Conservation (phyloP, 306 rosid species). For the Quercus suber region DNA sequence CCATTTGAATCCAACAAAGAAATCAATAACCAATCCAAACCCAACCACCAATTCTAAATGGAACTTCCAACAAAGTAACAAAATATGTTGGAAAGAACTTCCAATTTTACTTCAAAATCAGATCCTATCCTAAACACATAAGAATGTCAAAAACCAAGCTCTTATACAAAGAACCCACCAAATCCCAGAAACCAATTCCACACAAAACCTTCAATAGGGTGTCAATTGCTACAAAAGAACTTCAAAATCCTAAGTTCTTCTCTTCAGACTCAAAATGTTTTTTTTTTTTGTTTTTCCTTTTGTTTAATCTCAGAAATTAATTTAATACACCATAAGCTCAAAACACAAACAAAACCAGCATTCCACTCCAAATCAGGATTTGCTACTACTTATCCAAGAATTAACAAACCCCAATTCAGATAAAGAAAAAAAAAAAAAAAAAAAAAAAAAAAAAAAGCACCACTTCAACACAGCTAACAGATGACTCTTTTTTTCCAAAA, state of each 20-base stretch:
- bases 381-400: slow-evolving; percentile 18
- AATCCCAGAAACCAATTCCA: slow-evolving; percentile 7
- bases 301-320: not conserved
- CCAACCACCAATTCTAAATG: slow-evolving; percentile 4
- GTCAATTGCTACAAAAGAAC: slow-evolving; percentile 10
- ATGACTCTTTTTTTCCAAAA: slow-evolving; percentile 3
- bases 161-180: not conserved
- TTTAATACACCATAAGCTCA: not conserved
- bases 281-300: not conserved
- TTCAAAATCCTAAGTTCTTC: slow-evolving; percentile 23
- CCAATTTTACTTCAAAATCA: not conserved
- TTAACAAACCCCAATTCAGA: slow-evolving; percentile 41
- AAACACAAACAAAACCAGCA: slow-evolving; percentile 12
- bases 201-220: not conserved
- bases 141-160: slow-evolving; percentile 16
- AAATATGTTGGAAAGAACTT: slow-evolving; percentile 4
- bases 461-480: slow-evolving; percentile 23
- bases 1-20: slow-evolving; percentile 59
- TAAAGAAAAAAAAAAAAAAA: slow-evolving; percentile 24
- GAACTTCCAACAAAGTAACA: slow-evolving; percentile 12
- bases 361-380: slow-evolving; percentile 45
- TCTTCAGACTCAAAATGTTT: slow-evolving; percentile 21
- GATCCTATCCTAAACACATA: not conserved
- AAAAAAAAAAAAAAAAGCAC: slow-evolving; percentile 6
- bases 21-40: slow-evolving; percentile 19